These are phyloP conservation scores for Parasitella parasitica DNA, from an alignment of 371 early-diverging fungal genomes.

Conservation along the genomic window DNA sequence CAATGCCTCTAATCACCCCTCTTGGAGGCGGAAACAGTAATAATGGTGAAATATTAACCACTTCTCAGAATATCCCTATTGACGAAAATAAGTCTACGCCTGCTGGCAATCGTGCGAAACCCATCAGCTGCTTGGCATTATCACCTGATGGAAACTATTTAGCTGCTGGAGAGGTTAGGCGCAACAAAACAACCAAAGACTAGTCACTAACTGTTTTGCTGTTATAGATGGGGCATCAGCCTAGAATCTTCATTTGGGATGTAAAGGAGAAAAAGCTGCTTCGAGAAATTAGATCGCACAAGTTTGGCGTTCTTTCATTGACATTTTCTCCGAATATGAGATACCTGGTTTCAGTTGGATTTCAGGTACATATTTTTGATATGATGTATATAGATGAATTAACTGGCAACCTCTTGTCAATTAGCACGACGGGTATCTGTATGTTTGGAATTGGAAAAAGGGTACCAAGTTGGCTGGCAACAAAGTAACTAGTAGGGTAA, in stretches of 20 bases:
- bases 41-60: conserved; percentile 9
- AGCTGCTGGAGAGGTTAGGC: conserved; percentile 78
- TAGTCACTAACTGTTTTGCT: not conserved
- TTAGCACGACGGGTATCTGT: conserved; percentile 81
- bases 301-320: conserved; percentile 75
- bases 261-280: conserved; percentile 54
- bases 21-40: conserved; percentile 1
- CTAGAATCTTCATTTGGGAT: conserved; percentile 77
- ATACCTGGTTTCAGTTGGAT: conserved; percentile 79
- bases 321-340: conserved; percentile 75
- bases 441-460: conserved; percentile 83
- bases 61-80: conserved; percentile 3
- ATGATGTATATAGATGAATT: too few relatives aligned
- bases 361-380: conserved; percentile 55
- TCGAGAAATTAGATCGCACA: conserved; percentile 74
- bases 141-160: conserved; percentile 77
- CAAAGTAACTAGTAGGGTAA: conserved; percentile 68
- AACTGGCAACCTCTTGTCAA: conserved; percentile 52
- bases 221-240: conserved; percentile 74
- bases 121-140: conserved; percentile 76
- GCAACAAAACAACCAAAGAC: not conserved
- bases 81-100: conserved; percentile 40
- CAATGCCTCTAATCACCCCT: conserved; percentile 9
- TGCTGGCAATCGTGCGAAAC: conserved; percentile 57
- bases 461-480: conserved; percentile 67